A percentile compares a stretch with the other conserved stretches of the same genome.
Conservation (phyloP, 202 grass and related monocot species). For the Zizania palustris region DNA sequence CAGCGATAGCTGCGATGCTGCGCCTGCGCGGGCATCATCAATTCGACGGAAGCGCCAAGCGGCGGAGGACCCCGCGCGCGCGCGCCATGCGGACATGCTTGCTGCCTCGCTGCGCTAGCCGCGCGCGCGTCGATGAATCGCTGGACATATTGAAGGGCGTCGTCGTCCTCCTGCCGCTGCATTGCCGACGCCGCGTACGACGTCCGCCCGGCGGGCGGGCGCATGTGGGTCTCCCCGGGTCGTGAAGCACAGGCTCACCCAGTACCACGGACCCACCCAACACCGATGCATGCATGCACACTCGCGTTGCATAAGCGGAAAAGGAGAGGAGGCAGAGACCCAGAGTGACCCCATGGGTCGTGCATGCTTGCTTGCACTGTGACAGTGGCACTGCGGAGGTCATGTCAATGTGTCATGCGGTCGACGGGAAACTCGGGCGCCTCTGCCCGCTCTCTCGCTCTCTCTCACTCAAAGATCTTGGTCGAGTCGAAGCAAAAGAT, state of each 20-base stretch:
- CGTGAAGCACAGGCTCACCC: too few relatives aligned
- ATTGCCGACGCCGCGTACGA: not conserved
- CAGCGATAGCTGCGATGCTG: too few relatives aligned
- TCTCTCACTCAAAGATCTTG: slow-evolving; percentile 22
- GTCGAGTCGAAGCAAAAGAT: slow-evolving; percentile 23
- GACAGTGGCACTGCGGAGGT: slow-evolving; percentile 18
- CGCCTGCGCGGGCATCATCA: too few relatives aligned
- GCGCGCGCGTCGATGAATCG: not conserved
- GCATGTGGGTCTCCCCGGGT: not conserved
- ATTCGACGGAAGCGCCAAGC: too few relatives aligned
- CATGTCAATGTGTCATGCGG: slow-evolving; percentile 42
- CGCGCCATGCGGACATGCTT: too few relatives aligned
- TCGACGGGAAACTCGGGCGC: slow-evolving; percentile 66
- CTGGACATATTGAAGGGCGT: not conserved
- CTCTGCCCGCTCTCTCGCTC: not conserved
- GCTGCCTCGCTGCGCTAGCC: too few relatives aligned
- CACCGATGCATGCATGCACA: not conserved
- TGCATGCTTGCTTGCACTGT: not conserved
- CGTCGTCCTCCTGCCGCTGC: not conserved
- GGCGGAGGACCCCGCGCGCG: too few relatives aligned
- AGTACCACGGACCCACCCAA: too few relatives aligned
- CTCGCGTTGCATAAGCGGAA: not conserved
- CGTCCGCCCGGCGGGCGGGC: not conserved
- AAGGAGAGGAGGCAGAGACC: not conserved
- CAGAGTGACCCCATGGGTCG: not conserved